Conservation (phyloP, 345 rosid species). For the Eucalyptus polybractea region DNA sequence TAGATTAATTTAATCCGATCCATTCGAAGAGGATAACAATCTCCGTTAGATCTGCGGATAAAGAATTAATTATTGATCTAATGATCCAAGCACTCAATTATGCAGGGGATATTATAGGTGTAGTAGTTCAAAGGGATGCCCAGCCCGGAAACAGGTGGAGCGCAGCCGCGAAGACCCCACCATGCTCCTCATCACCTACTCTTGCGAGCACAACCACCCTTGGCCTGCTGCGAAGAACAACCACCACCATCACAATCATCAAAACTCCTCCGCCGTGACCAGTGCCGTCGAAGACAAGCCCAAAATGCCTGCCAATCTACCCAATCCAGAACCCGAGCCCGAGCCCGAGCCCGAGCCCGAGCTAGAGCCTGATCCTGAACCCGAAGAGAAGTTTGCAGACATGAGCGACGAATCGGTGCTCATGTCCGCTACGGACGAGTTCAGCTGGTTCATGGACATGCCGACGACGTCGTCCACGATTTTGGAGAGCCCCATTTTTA, state of each 20-base stretch:
- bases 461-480: constrained; percentile 64
- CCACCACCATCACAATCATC: constrained; percentile 16
- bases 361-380: constrained; percentile 1
- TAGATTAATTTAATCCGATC: neutral
- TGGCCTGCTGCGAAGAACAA: constrained; percentile 56
- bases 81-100: neutral
- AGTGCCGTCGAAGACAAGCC: neutral
- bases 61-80: neutral
- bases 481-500: constrained; percentile 56
- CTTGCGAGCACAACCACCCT: constrained; percentile 90
- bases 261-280: neutral
- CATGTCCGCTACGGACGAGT: constrained; percentile 33
- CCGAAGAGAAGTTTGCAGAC: constrained; percentile 26
- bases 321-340: constrained; percentile 1
- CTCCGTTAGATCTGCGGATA: neutral
- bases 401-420: constrained; percentile 27
- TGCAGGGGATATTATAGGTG: constrained; percentile 91
- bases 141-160: constrained; percentile 97
- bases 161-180: constrained; percentile 77
- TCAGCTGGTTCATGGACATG: constrained; percentile 77
- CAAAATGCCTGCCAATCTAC: neutral
- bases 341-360: constrained; percentile 11
- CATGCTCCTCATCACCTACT: constrained; percentile 77
- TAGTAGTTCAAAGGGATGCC: constrained; percentile 95
- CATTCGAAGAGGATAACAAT: neutral